Evolutionary conservation across 1,139 yeast species (phyloP).

Genomic region (Hemisphaericaspora xylofermentans): DNA sequence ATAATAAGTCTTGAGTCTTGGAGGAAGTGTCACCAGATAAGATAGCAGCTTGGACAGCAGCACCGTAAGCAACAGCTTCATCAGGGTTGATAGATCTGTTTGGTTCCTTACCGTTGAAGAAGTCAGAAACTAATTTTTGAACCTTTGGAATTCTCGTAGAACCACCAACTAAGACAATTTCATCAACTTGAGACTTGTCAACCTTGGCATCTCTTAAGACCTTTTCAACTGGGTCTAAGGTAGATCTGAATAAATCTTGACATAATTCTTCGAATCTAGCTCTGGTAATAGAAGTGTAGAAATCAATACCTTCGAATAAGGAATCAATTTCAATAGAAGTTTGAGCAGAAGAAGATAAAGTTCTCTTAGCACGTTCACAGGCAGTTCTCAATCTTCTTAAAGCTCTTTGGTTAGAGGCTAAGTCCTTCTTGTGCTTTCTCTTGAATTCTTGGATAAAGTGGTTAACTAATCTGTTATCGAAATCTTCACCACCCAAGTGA

Average conservation of each 20-base stretch:
- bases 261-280: slow-evolving; percentile 98
- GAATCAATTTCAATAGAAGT: slow-evolving; percentile 97
- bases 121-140: slow-evolving; percentile 94
- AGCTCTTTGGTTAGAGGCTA: slow-evolving; percentile 90
- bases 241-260: slow-evolving; percentile 95
- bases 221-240: slow-evolving; percentile 96
- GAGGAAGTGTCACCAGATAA: slow-evolving; percentile 57
- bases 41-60: slow-evolving; percentile 98
- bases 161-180: slow-evolving; percentile 98
- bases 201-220: slow-evolving; percentile 94
- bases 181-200: slow-evolving; percentile 84
- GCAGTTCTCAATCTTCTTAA: slow-evolving; percentile 98
- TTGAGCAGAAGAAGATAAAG: slow-evolving; percentile 93
- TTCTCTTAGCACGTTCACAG: slow-evolving; percentile 99
- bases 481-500: slow-evolving; percentile 93
- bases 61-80: slow-evolving; percentile 98
- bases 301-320: slow-evolving; percentile 92
- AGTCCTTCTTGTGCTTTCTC: slow-evolving; percentile 93
- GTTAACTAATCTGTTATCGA: slow-evolving; percentile 55
- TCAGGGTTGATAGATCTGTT: slow-evolving; percentile 97
- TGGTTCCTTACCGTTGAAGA: slow-evolving; percentile 96
- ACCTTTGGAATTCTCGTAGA: slow-evolving; percentile 99
- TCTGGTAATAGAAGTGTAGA: slow-evolving; percentile 94
- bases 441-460: slow-evolving; percentile 92
- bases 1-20: slow-evolving; percentile 78